These are phyloP conservation scores for Naganishia antarctica DNA, from an alignment of 768 basidiomycete species.

Conservation along the genomic window DNA sequence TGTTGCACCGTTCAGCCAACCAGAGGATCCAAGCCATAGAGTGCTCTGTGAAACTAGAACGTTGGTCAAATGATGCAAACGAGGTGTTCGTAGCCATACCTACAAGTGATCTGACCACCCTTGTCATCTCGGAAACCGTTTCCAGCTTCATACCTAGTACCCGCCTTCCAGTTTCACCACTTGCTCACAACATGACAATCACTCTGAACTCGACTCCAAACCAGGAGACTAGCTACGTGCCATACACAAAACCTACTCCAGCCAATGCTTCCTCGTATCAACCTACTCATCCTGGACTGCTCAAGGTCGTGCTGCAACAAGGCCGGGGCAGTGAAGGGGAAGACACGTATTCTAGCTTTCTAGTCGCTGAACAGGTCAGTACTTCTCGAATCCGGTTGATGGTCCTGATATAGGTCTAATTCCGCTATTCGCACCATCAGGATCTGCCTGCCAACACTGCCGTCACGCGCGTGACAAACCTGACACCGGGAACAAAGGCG, in stretches of 20 bases:
- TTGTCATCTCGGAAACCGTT: too few relatives aligned
- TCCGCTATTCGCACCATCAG: conserved; percentile 20
- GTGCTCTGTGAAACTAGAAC: neutral
- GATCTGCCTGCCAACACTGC: conserved; percentile 37
- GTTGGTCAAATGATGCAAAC: neutral
- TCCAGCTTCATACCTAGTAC: too few relatives aligned
- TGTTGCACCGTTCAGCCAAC: too few relatives aligned
- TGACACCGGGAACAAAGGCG: conserved; percentile 49
- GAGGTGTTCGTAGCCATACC: too few relatives aligned
- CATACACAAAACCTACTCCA: conserved; percentile 43
- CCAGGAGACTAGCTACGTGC: neutral
- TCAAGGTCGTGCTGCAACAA: conserved; percentile 37
- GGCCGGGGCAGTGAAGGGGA: conserved; percentile 28
- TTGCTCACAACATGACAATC: conserved; percentile 20
- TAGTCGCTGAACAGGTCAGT: conserved; percentile 42
- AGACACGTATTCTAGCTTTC: conserved; percentile 40
- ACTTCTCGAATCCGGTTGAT: neutral
- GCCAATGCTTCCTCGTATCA: conserved; percentile 41
- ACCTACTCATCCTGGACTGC: conserved; percentile 43
- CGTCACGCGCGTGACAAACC: conserved; percentile 36
- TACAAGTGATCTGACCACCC: too few relatives aligned
- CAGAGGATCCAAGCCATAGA: too few relatives aligned
- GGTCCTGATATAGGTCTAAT: neutral
- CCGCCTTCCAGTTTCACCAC: neutral
- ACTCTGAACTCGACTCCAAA: conserved; percentile 9